These are phyloP conservation scores for Gentiana dahurica DNA, from an alignment of 257 asterid species.

Conservation along the genomic window DNA sequence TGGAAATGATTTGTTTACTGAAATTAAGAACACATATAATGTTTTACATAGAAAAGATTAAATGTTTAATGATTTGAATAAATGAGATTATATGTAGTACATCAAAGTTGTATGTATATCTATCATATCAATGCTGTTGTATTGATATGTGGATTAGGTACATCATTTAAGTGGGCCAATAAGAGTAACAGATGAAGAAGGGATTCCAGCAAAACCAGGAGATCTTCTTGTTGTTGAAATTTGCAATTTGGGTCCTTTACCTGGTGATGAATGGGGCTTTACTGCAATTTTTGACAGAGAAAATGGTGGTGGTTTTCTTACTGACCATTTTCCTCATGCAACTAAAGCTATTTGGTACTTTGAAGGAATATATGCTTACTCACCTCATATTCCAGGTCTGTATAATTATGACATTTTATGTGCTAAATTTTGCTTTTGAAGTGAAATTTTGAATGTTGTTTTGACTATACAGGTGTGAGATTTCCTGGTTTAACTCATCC, in stretches of 20 bases:
- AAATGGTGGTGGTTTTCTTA: slow-evolving; percentile 90
- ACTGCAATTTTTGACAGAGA: slow-evolving; percentile 93
- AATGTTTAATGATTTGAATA: too few relatives aligned
- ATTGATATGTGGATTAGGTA: slow-evolving; percentile 33
- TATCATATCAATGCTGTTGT: too few relatives aligned
- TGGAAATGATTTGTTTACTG: too few relatives aligned
- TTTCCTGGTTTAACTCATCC: slow-evolving; percentile 95
- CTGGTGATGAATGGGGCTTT: slow-evolving; percentile 96
- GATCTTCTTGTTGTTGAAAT: slow-evolving; percentile 86
- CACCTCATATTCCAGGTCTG: slow-evolving; percentile 94
- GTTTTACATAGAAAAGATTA: too few relatives aligned
- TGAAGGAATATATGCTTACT: slow-evolving; percentile 89
- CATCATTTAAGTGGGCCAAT: slow-evolving; percentile 96
- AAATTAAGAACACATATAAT: too few relatives aligned
- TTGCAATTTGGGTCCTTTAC: slow-evolving; percentile 88
- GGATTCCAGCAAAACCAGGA: slow-evolving; percentile 71
- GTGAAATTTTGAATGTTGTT: not conserved
- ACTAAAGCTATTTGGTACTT: slow-evolving; percentile 92
- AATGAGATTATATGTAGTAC: too few relatives aligned
- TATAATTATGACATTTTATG: not conserved
- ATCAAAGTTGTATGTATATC: too few relatives aligned
- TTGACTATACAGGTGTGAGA: slow-evolving; percentile 45
- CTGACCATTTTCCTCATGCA: slow-evolving; percentile 86
- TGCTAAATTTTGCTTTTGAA: not conserved
- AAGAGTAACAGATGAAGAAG: slow-evolving; percentile 54